Base-by-base conservation (phyloP, 2,329 filamentous ascomycete species). In the Cadophora malorum region DNA sequence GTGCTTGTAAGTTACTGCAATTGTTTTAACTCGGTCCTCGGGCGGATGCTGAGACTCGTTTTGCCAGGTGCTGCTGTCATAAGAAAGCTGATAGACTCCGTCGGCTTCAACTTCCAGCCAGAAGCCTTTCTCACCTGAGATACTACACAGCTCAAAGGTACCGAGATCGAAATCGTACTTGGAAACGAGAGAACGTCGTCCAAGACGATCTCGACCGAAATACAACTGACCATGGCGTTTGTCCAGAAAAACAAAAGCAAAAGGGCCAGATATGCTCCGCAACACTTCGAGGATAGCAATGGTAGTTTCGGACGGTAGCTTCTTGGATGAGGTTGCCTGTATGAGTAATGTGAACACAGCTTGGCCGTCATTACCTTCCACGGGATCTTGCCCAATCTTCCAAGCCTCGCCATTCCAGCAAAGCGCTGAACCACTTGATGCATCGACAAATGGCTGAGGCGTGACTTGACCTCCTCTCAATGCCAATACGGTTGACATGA, bases 371-470 rank as follows among this genome's bases (percentile, higher is more conserved):
- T 97, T 97, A 67, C 89, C 91, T 50, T 76, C 67, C n/a, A 97
- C 82, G 0, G 78, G 74, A 10, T 84, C 74, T 41, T 84, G 84
- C 9, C 79, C 80, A 61, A 97, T 84, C 67, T 86, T 90, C 96
- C 96, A 99, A 0, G 94, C 95, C 78, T 99, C 96, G 53, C 96
- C 96, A 76, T 99, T 99, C 96, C 96, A 99, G 84, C 95, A 97
- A 1, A 99, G 83, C 0, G 92, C 82, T 0, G 90, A 93, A 4
- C 84, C 83, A 0, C 84, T 85, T 0, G 74, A 70, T 2, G 76
- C 47, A 71, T 91, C 86, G 52, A 85, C 79, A 4, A 97, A 85
- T 1, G 96, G 96, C 78, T 98, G 96, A 41, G 81, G 78, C 7
- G 90, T 87, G 61, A 96, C 77, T 70, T 87, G 83, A 61, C 88